Conservation (phyloP, 257 asterid species). For the Solanum boliviense region DNA sequence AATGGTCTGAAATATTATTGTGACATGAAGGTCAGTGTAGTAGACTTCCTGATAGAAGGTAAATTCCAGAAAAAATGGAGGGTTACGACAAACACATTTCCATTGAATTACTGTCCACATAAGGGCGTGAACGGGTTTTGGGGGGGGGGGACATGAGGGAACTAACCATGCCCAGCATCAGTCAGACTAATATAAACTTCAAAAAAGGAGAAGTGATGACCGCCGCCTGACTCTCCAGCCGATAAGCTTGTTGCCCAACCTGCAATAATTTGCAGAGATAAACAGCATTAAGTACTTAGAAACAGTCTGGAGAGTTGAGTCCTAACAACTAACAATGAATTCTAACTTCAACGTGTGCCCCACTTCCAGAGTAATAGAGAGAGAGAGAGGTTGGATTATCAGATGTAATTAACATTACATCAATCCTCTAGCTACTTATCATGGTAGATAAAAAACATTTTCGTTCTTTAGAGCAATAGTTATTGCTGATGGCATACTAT, state of each 20-base stretch:
- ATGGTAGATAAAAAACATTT: neutral
- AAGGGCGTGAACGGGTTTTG: neutral
- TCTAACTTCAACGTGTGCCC: neutral
- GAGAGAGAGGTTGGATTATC: neutral
- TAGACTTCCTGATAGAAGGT: neutral
- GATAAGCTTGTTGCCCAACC: slow-evolving; percentile 97
- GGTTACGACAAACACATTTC: neutral
- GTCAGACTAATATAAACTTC: slow-evolving; percentile 73
- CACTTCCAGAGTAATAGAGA: neutral
- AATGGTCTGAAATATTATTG: slow-evolving; percentile 55
- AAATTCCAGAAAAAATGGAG: neutral
- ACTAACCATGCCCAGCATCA: slow-evolving; percentile 84
- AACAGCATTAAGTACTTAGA: neutral
- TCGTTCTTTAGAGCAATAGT: neutral
- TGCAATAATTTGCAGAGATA: slow-evolving; percentile 19
- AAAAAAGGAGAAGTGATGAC: slow-evolving; percentile 61
- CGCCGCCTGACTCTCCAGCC: slow-evolving; percentile 88
- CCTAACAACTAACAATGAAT: neutral
- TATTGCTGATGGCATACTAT: neutral
- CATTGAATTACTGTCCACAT: neutral
- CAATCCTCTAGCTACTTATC: neutral
- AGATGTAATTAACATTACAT: neutral
- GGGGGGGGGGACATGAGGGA: neutral
- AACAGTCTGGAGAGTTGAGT: neutral
- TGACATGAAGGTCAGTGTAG: neutral